Base-by-base conservation (phyloP, 140 eudicot species). In the Oenanthe javanica region DNA sequence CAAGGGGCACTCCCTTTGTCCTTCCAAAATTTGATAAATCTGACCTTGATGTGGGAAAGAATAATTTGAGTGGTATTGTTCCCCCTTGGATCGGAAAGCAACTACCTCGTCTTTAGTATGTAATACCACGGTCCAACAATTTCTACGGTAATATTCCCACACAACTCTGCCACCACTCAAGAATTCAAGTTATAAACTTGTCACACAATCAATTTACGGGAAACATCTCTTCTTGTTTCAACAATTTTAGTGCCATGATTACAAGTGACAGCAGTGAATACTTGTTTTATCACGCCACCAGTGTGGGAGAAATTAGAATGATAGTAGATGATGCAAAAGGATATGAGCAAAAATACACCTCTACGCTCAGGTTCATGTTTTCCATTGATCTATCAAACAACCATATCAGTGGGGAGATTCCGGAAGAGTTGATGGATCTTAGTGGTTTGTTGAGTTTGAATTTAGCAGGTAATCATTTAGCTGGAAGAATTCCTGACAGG, bases 361-460 rank as follows among this genome's bases (percentile, higher is more conserved):
- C 57, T 0, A 40, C 64, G 7, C 55, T 83, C 38, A 71, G 6
- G 3, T 81, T 57, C 13, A 46, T 83, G 0, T 61, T 0, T 61
- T 61, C 36, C 38, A 61, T 8, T 61, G 63, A 13, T 12, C 76
- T 9, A 1, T 9, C 69, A n/a, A 61, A 61, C 15, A 21, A 61
- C 38, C 0, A n/a, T 2, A n/a, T 61, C 14, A 61, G 1, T 6
- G 85, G 87, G 18, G 55, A 67, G 7, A 84, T 86, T 57, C 89
- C 89, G 4, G 2, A 46, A 3, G 36, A n/a, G 5, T n/a, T 61
- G 6, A 61, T 61, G 69, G 83, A 50, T 25, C 85, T 85, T 36
- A 2, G 7, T 8, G 51, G 49, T 16, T 75, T 83, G 9, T 21
- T 18, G 8, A 42, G 5, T 51, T 51, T 82, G 54, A 74, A 85